Conservation (phyloP, 2,329 filamentous ascomycete genomes). For the Ambrosiella beaveri region DNA sequence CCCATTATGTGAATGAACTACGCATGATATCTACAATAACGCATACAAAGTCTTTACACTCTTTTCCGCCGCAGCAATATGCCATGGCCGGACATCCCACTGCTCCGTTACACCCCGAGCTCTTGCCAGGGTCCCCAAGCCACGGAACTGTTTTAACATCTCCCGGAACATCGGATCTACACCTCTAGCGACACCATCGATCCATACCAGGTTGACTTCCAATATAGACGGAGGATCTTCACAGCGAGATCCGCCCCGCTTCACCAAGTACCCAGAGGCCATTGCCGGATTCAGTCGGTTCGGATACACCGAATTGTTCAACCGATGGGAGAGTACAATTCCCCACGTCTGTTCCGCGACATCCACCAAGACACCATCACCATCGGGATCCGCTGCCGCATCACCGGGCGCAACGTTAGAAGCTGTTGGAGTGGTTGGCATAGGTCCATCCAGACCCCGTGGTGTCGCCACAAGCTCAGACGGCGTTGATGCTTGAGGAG, state of each 20-base stretch:
- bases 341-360: slow-evolving; percentile 61
- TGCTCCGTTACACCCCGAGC: slow-evolving; percentile 44
- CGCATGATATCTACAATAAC: slow-evolving; percentile 33
- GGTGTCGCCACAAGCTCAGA: slow-evolving; percentile 44
- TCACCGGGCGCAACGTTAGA: slow-evolving; percentile 18
- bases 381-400: slow-evolving; percentile 30
- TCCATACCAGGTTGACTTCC: slow-evolving; percentile 47
- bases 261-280: slow-evolving; percentile 48
- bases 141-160: slow-evolving; percentile 51
- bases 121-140: slow-evolving; percentile 49
- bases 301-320: slow-evolving; percentile 40
- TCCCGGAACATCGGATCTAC: slow-evolving; percentile 53
- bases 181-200: slow-evolving; percentile 33
- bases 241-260: slow-evolving; percentile 36
- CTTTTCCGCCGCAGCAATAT: slow-evolving; percentile 55
- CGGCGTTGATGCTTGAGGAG: slow-evolving; percentile 39
- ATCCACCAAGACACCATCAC: slow-evolving; percentile 54
- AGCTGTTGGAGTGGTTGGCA: slow-evolving; percentile 30
- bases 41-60: slow-evolving; percentile 48
- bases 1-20: no score
- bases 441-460: slow-evolving; percentile 37
- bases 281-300: slow-evolving; percentile 39
- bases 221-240: slow-evolving; percentile 44
- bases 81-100: slow-evolving; percentile 56
- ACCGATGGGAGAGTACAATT: slow-evolving; percentile 48